phyloP scores from a whole-genome alignment of 2,329 filamentous ascomycete genomes.

The Alternaria gaisen region DNA sequence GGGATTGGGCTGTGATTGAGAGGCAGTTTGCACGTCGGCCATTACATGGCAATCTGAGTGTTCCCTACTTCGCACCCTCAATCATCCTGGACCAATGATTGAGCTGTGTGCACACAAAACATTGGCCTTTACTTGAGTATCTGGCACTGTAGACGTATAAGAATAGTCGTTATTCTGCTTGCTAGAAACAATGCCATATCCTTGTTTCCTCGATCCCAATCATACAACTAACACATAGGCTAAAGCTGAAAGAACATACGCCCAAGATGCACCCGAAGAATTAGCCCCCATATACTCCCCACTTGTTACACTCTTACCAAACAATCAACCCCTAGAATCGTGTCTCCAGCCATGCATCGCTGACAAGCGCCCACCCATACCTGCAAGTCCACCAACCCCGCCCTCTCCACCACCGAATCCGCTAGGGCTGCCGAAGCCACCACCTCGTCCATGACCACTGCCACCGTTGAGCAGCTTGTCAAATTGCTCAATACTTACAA shows the following conservation, averaged over 20 bases:
- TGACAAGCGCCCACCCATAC: slow-evolving; percentile 17
- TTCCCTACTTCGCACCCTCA: background rate
- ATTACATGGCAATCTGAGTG: background rate
- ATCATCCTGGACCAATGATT: background rate
- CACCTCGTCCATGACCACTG: slow-evolving; percentile 1
- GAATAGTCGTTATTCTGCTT: background rate
- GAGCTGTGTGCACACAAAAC: background rate
- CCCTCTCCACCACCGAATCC: slow-evolving; percentile 20
- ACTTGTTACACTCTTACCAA: background rate
- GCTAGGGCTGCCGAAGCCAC: slow-evolving; percentile 17
- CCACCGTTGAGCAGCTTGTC: slow-evolving; percentile 29
- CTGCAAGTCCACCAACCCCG: slow-evolving; percentile 14
- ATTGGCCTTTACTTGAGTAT: background rate
- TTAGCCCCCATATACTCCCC: background rate
- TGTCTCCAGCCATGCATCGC: slow-evolving; percentile 30
- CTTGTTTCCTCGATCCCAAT: background rate
- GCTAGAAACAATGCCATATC: background rate
- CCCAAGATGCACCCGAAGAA: background rate
- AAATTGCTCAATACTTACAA: slow-evolving; percentile 75
- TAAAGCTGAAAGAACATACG: background rate
- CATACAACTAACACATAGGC: background rate
- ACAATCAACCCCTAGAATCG: slow-evolving; percentile 23
- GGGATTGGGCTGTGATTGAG: background rate
- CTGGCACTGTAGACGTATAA: background rate
- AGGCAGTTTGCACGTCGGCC: background rate